Evolutionary conservation across 805 yeast species (phyloP), one percentile per base, ranked within the genome.

Genomic region (Monosporozyma siamensis): DNA sequence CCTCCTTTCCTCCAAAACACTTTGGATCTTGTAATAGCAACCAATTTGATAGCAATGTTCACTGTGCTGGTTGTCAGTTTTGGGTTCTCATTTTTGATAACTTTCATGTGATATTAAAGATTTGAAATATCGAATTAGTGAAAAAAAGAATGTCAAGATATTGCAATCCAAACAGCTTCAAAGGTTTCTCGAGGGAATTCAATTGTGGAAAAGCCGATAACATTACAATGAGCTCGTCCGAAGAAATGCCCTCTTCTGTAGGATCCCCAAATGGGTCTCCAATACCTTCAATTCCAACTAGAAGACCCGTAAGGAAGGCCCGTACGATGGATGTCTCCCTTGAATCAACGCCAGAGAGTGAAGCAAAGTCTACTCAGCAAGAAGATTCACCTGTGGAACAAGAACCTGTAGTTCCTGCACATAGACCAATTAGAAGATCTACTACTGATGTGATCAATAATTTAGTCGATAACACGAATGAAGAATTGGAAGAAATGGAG

Each of bases 401-500:
- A 32, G 30, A 25, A 11, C 44, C 50, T 31, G 25, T 15, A 12
- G 25, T 44, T 2, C 49, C 48, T 8, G 12, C 23, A 12, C 31
- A 34, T 18, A 44, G 52, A 21, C 52, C 52, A 5, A 30, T 32
- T 8, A 40, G 44, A 31, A 38, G 45, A 18, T 39, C 47, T 24
- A 42, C 54, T 2, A 46, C 49, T 4, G 50, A 52, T 15, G 36
- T 25, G 22, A 21, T 49, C 9, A 36, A 48, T 27, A 38, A 30
- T 6, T 27, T 44, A 7, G 39, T 47, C 3, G 34, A 45, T 7
- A 36, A 45, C 24, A 44, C 54, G 1, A 41, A 39, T 25, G 40
- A 45, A 14, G 48, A 49, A 37, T 34, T 49, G 15, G 34, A 45
- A 24, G 49, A 50, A 17, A 42, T 49, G 35, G 45, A 48, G 26